A percentile compares a stretch with the other conserved stretches of the same genome.
These are phyloP conservation scores for Coemansia sp. DNA, from an alignment of 192 early-diverging fungal species.

Conservation along the genomic window DNA sequence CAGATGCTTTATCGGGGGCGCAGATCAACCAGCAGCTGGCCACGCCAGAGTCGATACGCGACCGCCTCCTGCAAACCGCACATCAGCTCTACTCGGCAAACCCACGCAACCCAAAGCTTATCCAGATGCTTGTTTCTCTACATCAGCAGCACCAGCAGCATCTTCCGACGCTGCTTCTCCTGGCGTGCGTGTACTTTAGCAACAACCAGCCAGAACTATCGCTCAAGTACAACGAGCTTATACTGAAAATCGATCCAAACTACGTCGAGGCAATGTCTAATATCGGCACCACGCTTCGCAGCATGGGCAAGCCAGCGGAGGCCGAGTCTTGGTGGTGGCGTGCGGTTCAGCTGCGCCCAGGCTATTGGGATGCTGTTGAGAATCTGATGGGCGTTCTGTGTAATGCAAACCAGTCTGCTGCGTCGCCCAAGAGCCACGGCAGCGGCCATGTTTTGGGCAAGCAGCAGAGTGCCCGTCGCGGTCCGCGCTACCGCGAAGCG, in stretches of 20 bases:
- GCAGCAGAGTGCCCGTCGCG: conserved; percentile 12
- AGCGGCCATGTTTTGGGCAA: conserved; percentile 4
- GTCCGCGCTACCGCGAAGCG: conserved; percentile 73
- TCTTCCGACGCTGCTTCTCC: conserved; percentile 79
- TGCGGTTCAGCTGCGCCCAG: conserved; percentile 79
- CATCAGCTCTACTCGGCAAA: conserved; percentile 62
- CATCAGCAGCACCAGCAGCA: conserved; percentile 63
- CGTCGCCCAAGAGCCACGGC: conserved; percentile 11
- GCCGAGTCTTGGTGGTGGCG: conserved; percentile 85
- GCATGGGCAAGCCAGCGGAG: conserved; percentile 67
- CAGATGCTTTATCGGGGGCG: conserved; percentile 46
- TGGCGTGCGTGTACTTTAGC: conserved; percentile 87
- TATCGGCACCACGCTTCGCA: conserved; percentile 85
- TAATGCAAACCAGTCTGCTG: conserved; percentile 17
- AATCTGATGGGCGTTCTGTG: conserved; percentile 84
- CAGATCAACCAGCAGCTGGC: conserved; percentile 33
- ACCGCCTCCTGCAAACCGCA: conserved; percentile 63
- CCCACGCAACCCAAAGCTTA: conserved; percentile 55
- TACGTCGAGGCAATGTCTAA: conserved; percentile 93
- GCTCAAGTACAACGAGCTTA: conserved; percentile 77
- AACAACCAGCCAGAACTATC: conserved; percentile 70
- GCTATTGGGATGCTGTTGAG: conserved; percentile 91
- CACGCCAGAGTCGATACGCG: conserved; percentile 38
- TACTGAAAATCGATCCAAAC: conserved; percentile 76
- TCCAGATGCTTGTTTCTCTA: conserved; percentile 55